Conservation (phyloP, 2,329 filamentous ascomycete genomes). For the Fusarium pseudonygamai region DNA sequence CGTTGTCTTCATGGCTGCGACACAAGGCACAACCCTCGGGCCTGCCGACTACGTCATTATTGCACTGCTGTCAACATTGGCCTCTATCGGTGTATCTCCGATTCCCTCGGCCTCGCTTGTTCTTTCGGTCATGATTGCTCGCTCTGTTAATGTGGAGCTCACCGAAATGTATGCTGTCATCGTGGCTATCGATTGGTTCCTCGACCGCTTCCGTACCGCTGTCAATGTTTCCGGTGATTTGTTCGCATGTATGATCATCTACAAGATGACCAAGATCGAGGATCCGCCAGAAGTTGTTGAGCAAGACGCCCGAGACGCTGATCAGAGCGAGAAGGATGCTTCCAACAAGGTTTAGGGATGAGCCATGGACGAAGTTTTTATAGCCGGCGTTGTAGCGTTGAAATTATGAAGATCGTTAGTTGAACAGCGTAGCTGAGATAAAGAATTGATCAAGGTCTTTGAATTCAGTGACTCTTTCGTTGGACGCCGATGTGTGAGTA, state of each 20-base stretch:
- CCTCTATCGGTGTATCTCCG: constrained; percentile 63
- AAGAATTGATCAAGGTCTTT: background rate
- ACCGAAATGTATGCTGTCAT: constrained; percentile 63
- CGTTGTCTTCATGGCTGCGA: constrained; percentile 62
- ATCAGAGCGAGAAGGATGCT: constrained; percentile 15
- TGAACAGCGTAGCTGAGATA: background rate
- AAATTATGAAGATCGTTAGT: background rate
- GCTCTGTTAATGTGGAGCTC: constrained; percentile 54
- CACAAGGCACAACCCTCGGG: constrained; percentile 56
- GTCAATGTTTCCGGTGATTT: constrained; percentile 62
- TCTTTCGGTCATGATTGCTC: constrained; percentile 61
- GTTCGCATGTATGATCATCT: constrained; percentile 45
- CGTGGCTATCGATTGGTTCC: constrained; percentile 64
- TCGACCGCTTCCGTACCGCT: constrained; percentile 64
- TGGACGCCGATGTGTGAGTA: background rate
- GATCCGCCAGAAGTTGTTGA: constrained; percentile 34
- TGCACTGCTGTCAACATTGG: constrained; percentile 58
- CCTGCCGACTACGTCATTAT: constrained; percentile 60
- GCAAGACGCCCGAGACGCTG: constrained; percentile 20
- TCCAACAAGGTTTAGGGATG: constrained; percentile 33
- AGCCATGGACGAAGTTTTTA: background rate
- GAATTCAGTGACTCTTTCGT: background rate
- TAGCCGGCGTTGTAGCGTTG: constrained; percentile 18
- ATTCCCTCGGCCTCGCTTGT: constrained; percentile 63
- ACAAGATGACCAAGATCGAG: constrained; percentile 40